Conservation (phyloP, 768 basidiomycete species). For the Fomitopsis serialis region DNA sequence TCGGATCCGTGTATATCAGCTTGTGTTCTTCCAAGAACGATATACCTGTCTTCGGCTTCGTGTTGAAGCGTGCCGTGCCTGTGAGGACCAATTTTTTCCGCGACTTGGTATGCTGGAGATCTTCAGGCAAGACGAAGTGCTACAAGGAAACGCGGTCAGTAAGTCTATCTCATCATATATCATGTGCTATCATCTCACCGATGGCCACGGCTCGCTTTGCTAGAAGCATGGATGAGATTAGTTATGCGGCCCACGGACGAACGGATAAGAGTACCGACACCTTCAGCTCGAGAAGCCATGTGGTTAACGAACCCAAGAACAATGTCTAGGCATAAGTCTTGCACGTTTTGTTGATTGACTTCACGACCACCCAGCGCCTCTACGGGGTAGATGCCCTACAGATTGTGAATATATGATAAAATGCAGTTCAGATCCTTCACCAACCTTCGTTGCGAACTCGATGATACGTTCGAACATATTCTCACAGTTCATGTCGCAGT, state of each 20-base stretch:
- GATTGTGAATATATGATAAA: not conserved
- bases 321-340: slow-evolving; percentile 84
- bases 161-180: too few species aligned
- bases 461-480: slow-evolving; percentile 89
- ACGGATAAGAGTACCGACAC: slow-evolving; percentile 28
- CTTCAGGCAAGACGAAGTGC: slow-evolving; percentile 52
- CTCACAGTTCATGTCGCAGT: slow-evolving; percentile 95
- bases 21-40: slow-evolving; percentile 90
- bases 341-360: slow-evolving; percentile 67
- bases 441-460: slow-evolving; percentile 84
- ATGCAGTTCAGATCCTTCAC: not conserved
- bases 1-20: slow-evolving; percentile 66
- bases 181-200: slow-evolving; percentile 33
- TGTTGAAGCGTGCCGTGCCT: slow-evolving; percentile 84
- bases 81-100: slow-evolving; percentile 82
- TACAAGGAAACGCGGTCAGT: slow-evolving; percentile 19
- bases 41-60: slow-evolving; percentile 87
- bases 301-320: slow-evolving; percentile 82
- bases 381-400: slow-evolving; percentile 74
- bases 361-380: slow-evolving; percentile 55
- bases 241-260: not conserved
- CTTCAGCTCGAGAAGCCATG: slow-evolving; percentile 68
- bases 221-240: slow-evolving; percentile 2
- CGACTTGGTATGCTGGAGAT: slow-evolving; percentile 65
- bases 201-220: slow-evolving; percentile 52